Base-by-base conservation (phyloP, 768 basidiomycete species). In the Crassisporium funariophilum region DNA sequence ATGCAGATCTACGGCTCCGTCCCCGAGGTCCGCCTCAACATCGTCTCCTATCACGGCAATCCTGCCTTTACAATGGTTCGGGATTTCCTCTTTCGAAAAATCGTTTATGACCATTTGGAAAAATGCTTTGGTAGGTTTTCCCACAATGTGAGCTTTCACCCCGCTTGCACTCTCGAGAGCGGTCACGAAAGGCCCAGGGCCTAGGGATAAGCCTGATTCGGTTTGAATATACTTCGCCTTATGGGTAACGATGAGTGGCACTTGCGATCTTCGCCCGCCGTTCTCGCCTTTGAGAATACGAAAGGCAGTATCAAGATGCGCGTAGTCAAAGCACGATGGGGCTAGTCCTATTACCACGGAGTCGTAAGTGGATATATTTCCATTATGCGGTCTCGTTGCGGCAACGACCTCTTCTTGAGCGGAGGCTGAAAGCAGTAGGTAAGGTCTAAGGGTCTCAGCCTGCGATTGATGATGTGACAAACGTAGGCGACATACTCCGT, bases 21-120 rank as follows among this genome's bases (percentile, higher is more conserved):
- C 77, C 1, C 84, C 83, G 13, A 87, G 71, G 63, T 88, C 87
- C 23, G 78, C 76, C 34, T 73, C 70, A 1, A 80, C 66, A 54
- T 89, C 87, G 60, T 88, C 87, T 5, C 86, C 86, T 22, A 87
- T 73, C 40, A 88, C 71, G 0, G 74, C 80, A 19, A 79, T 70
- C 39, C 58, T 56, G 41, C 66, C 59, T 33, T 63, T 55, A 36
- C 53, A 27, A 31, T 53, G 24, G 22, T 51, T 38, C 13, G 37
- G 20, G 6, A 41, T 16, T 31, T 53, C 46, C 24, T 44, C 55
- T 7, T 19, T 12, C 22, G 25, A 41, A 46, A 62, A 66, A 55
- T 78, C 73, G 20, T 59, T 55, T 33, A 88, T 70, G 10, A 79
- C 81, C 7, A 76, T 65, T 48, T 83, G 68, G 53, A 85, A 88